A percentile compares a stretch with the other conserved stretches of the same genome.
Evolutionary conservation across 352 stramenopile genomes (phyloP).

Genomic region (Globisporangium viniferum): DNA sequence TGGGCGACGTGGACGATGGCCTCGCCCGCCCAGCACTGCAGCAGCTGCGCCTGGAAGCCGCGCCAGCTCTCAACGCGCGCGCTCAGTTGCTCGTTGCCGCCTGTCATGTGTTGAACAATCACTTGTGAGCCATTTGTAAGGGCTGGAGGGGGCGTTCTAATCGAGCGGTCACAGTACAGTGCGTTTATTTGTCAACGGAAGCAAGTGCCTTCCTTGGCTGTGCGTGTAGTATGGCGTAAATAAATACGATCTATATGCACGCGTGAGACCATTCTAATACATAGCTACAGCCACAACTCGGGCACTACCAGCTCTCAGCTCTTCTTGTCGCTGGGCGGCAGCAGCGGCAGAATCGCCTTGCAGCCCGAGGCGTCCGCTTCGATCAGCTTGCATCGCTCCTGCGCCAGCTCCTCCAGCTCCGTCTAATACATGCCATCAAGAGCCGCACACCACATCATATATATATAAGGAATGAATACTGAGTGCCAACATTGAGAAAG

Average conservation of each 20-base stretch:
- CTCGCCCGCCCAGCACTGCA: slow-evolving; percentile 41
- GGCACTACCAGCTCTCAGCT: neutral
- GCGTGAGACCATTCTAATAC: neutral
- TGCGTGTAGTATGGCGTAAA: neutral
- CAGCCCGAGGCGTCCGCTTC: slow-evolving; percentile 20
- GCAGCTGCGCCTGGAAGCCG: slow-evolving; percentile 23
- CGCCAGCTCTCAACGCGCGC: slow-evolving; percentile 3
- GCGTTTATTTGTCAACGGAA: too few relatives aligned
- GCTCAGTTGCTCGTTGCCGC: neutral
- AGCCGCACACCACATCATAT: neutral
- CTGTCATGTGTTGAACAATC: neutral
- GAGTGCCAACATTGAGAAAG: neutral
- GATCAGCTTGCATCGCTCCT: slow-evolving; percentile 33
- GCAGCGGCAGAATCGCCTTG: slow-evolving; percentile 30
- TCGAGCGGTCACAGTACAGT: neutral
- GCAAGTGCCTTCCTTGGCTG: neutral
- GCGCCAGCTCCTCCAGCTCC: slow-evolving; percentile 33
- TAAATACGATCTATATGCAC: neutral
- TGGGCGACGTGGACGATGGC: slow-evolving; percentile 33
- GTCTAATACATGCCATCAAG: slow-evolving; percentile 11
- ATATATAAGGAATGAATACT: neutral
- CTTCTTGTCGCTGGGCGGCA: slow-evolving; percentile 24
- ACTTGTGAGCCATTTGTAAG: neutral
- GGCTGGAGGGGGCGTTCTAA: neutral
- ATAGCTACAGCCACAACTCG: neutral